phyloP scores from a whole-genome alignment of 306 rosid genomes.

The Gleditsia sinensis region DNA sequence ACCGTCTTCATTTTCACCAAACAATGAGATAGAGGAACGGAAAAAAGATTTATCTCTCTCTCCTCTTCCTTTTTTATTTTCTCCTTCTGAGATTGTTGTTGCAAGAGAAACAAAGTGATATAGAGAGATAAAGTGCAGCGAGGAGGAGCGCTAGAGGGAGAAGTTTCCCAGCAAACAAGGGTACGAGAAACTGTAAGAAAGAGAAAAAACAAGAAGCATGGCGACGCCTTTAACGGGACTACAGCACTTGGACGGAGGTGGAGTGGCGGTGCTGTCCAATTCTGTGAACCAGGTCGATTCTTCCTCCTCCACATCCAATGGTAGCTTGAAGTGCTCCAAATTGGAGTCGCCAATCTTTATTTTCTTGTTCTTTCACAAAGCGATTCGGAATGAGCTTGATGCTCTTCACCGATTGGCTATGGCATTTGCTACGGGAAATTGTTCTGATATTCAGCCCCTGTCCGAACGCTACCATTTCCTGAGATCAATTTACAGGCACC shows the following conservation, averaged over 20 bases:
- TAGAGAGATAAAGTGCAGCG: not conserved
- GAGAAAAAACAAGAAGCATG: conserved; percentile 40
- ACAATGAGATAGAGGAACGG: not conserved
- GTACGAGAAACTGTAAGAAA: not conserved
- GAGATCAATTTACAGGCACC: conserved; percentile 87
- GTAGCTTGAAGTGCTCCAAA: conserved; percentile 54
- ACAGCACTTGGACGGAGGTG: conserved; percentile 69
- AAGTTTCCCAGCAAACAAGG: conserved; percentile 22
- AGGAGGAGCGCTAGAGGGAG: not conserved
- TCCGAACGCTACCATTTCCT: conserved; percentile 79
- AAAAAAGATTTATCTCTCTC: conserved; percentile 3
- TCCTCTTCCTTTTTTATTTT: conserved; percentile 12
- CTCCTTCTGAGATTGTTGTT: conserved; percentile 23
- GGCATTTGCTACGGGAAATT: conserved; percentile 83
- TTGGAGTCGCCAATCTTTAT: conserved; percentile 87
- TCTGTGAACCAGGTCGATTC: conserved; percentile 72
- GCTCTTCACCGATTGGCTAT: conserved; percentile 79
- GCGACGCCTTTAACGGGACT: conserved; percentile 79
- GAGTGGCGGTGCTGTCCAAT: conserved; percentile 72
- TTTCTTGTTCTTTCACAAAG: conserved; percentile 87
- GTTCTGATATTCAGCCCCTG: conserved; percentile 69
- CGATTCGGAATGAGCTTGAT: conserved; percentile 91
- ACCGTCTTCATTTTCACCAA: conserved; percentile 33
- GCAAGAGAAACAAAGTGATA: not conserved
- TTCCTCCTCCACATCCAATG: conserved; percentile 40